These are phyloP conservation scores for Hordeum pubiflorum DNA, from an alignment of 202 grass and related monocot genomes.

Conservation along the genomic window DNA sequence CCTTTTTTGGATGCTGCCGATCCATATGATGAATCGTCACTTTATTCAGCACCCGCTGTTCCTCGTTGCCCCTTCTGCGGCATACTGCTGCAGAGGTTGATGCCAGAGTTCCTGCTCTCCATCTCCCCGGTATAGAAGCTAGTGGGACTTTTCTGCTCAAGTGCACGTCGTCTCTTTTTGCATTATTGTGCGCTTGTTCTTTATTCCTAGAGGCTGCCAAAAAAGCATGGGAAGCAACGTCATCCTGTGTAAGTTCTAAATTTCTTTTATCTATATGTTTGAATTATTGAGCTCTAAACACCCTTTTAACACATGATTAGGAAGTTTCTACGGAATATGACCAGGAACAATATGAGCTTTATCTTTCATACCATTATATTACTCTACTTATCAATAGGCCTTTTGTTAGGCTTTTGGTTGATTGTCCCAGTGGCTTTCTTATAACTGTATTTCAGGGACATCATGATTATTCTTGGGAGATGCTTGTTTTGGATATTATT, in stretches of 20 bases:
- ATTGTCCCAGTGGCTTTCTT: background rate
- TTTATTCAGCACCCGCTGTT: background rate
- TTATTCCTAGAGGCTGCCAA: background rate
- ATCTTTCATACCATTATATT: background rate
- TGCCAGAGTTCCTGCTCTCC: slow-evolving; percentile 64
- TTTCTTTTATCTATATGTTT: no score
- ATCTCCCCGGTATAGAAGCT: slow-evolving; percentile 46
- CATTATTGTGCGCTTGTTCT: background rate
- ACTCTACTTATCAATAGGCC: background rate
- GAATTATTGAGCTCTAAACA: background rate
- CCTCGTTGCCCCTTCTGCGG: slow-evolving; percentile 69
- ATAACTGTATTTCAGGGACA: background rate
- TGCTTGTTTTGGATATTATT: no score
- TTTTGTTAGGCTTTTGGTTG: background rate
- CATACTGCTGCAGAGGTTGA: slow-evolving; percentile 59
- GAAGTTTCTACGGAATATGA: background rate
- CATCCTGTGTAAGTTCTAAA: background rate
- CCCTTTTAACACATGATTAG: background rate
- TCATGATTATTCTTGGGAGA: no score
- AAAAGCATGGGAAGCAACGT: background rate
- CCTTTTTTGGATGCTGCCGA: slow-evolving; percentile 3
- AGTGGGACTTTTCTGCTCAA: background rate
- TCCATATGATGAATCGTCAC: slow-evolving; percentile 7
- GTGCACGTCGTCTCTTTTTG: background rate
- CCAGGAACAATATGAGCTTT: background rate